Evolutionary conservation across 2,329 filamentous ascomycete genomes (phyloP).

Genomic region (Trichoderma guizhouense): DNA sequence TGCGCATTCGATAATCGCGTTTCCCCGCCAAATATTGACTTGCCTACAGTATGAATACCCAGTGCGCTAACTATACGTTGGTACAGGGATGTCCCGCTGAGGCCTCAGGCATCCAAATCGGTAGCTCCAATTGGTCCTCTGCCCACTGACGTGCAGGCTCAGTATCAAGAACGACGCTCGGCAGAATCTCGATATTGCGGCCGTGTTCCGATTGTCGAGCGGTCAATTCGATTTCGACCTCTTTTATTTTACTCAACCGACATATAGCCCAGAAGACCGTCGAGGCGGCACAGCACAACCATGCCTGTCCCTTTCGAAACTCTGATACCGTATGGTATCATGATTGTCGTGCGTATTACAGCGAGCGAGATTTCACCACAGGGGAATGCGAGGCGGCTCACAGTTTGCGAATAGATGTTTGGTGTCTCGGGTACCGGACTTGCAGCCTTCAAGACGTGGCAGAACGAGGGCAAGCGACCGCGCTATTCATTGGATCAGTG

Average conservation of each 20-base stretch:
- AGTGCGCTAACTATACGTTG: constrained; percentile 13
- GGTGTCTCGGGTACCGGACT: constrained; percentile 57
- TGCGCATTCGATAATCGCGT: constrained; percentile 12
- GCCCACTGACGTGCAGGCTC: constrained; percentile 14
- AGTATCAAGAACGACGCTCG: constrained; percentile 8
- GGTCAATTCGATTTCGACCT: neutral
- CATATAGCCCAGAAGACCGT: constrained; percentile 27
- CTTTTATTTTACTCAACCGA: neutral
- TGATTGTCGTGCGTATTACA: constrained; percentile 50
- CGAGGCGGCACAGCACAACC: constrained; percentile 30
- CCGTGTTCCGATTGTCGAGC: constrained; percentile 21
- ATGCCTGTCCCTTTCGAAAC: constrained; percentile 66
- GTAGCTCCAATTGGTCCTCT: constrained; percentile 2
- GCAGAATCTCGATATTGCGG: constrained; percentile 18
- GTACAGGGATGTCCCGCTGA: constrained; percentile 1
- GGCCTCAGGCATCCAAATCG: constrained; percentile 25
- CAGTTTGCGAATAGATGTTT: constrained; percentile 53
- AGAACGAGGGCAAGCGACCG: constrained; percentile 59
- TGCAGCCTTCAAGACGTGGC: constrained; percentile 53
- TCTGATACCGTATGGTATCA: constrained; percentile 62
- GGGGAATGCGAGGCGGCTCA: constrained; percentile 25
- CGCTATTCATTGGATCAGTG: constrained; percentile 61
- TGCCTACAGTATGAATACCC: constrained; percentile 6
- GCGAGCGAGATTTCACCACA: neutral
- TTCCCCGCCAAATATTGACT: neutral